Base-by-base conservation (phyloP, 805 yeast species). In the Metschnikowia gelsemii region DNA sequence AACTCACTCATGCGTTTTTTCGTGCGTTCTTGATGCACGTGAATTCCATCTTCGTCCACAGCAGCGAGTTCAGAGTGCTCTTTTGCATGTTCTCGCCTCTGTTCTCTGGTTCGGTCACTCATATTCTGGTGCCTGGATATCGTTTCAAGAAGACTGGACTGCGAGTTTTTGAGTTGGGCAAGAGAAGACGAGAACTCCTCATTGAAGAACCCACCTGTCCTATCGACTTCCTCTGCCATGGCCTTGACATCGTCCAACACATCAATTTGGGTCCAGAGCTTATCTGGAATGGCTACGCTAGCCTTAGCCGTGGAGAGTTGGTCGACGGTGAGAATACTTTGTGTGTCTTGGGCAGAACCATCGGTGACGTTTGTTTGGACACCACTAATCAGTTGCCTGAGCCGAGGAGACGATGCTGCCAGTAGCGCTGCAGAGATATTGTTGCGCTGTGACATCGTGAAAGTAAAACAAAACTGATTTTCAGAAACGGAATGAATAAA, bases 201-300 rank as follows among this genome's bases (percentile, higher is more conserved):
- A 41, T 75, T 76, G 55, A 80, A 80, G 54, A 69, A 76, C n/a
- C 73, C 70, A 30, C 72, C 73, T 35, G 61, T 73, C 49, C 54
- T 50, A 33, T 63, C 53, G 3, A 73, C 72, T 30, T 72, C 68
- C 13, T 55, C 54, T 1, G 87, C 79, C 68, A 83, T 71, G 38
- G 69, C 70, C 42, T 76, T 75, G 6, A 88, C 93, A 49, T 87
- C 95, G 49, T 87, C 90, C 47, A 91, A 70, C 0, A 86, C 83
- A 54, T 86, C 96, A 36, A 89, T 81, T 51, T 87, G 95, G 5
- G 91, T 82, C 95, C 96, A 90, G 33, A 87, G 69, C 54, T 76
- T 74, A 61, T 87, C 96, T 63, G 82, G 89, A 46, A 77, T 68
- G 40, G 85, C 81, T 16, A 78, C 81, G 35, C 72, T 68, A 6